Evolutionary conservation across 2,329 filamentous ascomycete genomes (phyloP), one percentile per base, ranked within the genome.

Genomic region (Plectosphaerella plurivora): DNA sequence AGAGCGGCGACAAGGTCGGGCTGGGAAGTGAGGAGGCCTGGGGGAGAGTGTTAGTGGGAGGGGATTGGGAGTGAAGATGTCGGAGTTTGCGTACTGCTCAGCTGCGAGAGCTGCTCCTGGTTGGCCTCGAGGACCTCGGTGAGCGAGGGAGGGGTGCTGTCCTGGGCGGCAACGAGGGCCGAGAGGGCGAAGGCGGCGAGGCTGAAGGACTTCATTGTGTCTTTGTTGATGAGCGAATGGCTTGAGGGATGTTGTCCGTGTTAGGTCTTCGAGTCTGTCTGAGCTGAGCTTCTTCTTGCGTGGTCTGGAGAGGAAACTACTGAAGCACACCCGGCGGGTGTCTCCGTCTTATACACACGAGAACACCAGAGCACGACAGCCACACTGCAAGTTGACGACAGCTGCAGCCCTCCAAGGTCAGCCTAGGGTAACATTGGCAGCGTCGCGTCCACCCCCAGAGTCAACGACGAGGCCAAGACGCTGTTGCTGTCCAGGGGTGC

Each of bases 51-150:
- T 53, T 12, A 49, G 20, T 10, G 15, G 7, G 37, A 15, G 16
- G 15, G 6, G 15, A 37, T 37, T n/a, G 15, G 37, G n/a, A 15
- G 22, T 22, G 22, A 39, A n/a, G 4, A 7, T 14, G 5, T 39
- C 14, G 37, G 3, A 39, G 37, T 39, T 39, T 16, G 16, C 47
- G 10, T 39, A 65, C 63, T 41, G 1, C 39, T 58, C 9, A 65
- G 59, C 7, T 49, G 36, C 6, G 63, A 65, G 41, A 65, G 55
- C 16, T 57, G 63, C 18, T 58, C 55, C 46, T 64, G 62, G 49
- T 65, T 51, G n/a, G 61, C 57, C 1, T 33, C 53, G 5, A 65
- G 52, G 25, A 58, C 62, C 22, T 59, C 59, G 9, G 60, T 57
- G 7, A 65, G 57, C 20, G 57, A 59, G 18, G 51, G 47, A 16